Percentiles rank a stretch among this genome's conserved stretches.
Evolutionary conservation across 225 moss, liverwort and hornwort species (phyloP).

Genomic region (Neckera pumila): DNA sequence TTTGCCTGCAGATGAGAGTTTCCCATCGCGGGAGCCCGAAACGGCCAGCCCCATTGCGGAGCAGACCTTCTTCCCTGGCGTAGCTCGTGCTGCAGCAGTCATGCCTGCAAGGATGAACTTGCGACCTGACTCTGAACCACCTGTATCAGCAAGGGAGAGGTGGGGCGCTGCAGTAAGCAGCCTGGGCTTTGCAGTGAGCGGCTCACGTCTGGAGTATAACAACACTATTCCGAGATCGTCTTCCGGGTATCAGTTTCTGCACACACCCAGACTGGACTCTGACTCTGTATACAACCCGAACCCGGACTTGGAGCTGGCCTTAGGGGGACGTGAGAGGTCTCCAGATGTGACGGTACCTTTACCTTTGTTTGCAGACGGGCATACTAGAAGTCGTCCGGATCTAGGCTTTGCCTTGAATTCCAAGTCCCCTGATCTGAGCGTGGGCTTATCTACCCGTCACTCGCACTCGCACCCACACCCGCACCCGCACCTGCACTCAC

Average conservation of each 20-base stretch:
- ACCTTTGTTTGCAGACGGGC: constrained; percentile 55
- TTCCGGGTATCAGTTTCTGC: constrained; percentile 63
- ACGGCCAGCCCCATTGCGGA: constrained; percentile 16
- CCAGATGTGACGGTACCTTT: constrained; percentile 24
- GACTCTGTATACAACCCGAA: constrained; percentile 6
- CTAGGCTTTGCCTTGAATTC: constrained; percentile 28
- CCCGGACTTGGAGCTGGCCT: constrained; percentile 57
- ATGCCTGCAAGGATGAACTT: constrained; percentile 1
- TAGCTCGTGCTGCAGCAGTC: background rate
- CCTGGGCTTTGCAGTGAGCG: background rate
- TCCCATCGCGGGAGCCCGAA: constrained; percentile 14
- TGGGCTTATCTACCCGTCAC: constrained; percentile 24
- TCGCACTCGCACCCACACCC: background rate
- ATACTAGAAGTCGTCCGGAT: constrained; percentile 28
- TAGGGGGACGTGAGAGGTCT: constrained; percentile 48
- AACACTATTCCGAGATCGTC: background rate
- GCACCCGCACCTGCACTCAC: background rate
- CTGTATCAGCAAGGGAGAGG: constrained; percentile 29
- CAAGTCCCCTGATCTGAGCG: constrained; percentile 32
- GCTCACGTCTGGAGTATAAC: constrained; percentile 22
- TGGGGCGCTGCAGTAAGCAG: constrained; percentile 44
- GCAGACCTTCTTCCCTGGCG: constrained; percentile 44
- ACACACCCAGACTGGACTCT: constrained; percentile 18
- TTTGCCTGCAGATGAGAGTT: constrained; percentile 39
- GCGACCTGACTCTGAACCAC: constrained; percentile 1